Evolutionary conservation across 148 eudicot genomes (phyloP), one percentile per base, ranked within the genome.

Genomic region (Camellia sinensis): DNA sequence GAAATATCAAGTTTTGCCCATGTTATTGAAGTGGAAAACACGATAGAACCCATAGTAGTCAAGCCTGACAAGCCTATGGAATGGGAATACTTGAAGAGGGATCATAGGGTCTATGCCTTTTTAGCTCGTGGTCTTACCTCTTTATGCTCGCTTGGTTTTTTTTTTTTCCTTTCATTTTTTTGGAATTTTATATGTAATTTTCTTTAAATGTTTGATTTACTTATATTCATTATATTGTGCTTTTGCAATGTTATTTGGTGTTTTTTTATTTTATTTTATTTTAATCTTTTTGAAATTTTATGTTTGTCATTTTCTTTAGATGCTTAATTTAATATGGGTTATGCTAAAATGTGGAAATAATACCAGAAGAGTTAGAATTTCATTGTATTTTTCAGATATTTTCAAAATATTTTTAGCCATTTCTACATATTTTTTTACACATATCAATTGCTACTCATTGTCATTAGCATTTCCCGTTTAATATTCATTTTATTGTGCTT

Each of bases 101-200:
- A 90, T 67, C 92, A 94, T 79, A 86, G 78, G 65, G 77, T 73
- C 5, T 94, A 83, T 81, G 86, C 89, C 22, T 83, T 86, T 61
- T 86, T 94, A 77, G 84, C 85, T 69, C 79, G 79, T 66, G 85
- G 83, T 18, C 90, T 91, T 82, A 81, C 87, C 10, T 74, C 88
- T 62, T 76, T 72, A n/a, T n/a, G n/a, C n/a, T n/a, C n/a, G n/a
- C n/a, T 68, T 63, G 40, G 22, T 22, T 10, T 7, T 63, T 63
- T 8, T 21, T 9, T 21, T 19, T 21, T 50, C 9, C 6, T 5
- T 50, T 50, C 53, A 29, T 29, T 29, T 29, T 29, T 29, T 29
- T 29, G 15, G 63, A 59, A 59, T 59, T 59, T 2, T 61, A 17
- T 18, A 1, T 61, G 8, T 15, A 29, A 29, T 61, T 21, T 21